Base-by-base conservation (phyloP, 768 basidiomycete genomes). In the Dacryopinax spathularia region DNA sequence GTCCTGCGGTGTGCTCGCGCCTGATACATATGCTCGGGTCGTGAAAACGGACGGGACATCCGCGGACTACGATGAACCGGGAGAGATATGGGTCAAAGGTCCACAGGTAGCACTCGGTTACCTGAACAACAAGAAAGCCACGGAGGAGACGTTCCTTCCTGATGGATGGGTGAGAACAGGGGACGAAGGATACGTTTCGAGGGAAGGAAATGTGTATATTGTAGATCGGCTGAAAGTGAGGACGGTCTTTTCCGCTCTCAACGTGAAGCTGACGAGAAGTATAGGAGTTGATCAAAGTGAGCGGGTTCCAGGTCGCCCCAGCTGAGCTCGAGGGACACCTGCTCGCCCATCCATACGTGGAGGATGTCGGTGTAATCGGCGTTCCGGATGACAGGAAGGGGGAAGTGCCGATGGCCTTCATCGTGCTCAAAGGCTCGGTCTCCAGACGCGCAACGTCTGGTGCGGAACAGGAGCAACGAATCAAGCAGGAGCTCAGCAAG, bases 211-310 rank as follows among this genome's bases (percentile, higher is more conserved):
- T n/a, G n/a, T n/a, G n/a, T n/a, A n/a, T 72, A 89, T 83, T 68
- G 83, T 83, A 12, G 89, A 90, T 71, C 79, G 89, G 62, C 77
- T 79, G n/a, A 90, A 91, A 80, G 86, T 86, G 60, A 65, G 65
- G 62, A 35, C 36, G 5, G 27, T 33, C 6, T 33, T 2, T 9
- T 60, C 20, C 20, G 2, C 64, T 13, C 29, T 5, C 22, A 35
- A 2, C 29, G 10, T 63, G 33, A 25, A 16, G 31, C 41, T 64
- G 35, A 64, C n/a, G 22, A 35, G 33, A 2, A 20, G 25, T 34
- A 33, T 60, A 88, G 84, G 89, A 91, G 69, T 89, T 83, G 0
- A 77, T 91, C 20, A 91, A 91, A 70, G 79, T 91, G 1, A 89
- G 87, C 0, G 89, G 89, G 2, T 77, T 77, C 60, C 89, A 91